phyloP scores from a whole-genome alignment of 352 stramenopile genomes.

The Phytophthora pistaciae region DNA sequence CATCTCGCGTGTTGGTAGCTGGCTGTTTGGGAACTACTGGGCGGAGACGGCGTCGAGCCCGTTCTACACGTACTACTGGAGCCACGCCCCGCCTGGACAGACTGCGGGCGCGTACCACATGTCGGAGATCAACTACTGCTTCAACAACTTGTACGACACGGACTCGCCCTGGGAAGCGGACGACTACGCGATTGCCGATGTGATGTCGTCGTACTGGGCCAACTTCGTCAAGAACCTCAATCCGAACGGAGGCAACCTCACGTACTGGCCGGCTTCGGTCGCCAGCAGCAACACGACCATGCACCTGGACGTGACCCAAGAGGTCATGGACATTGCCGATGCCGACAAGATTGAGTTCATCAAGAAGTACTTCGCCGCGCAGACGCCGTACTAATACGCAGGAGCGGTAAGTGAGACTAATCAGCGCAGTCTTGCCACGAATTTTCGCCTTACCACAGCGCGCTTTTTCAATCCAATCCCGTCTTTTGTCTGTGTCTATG shows the following conservation, averaged over 20 bases:
- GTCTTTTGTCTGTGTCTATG: too few relatives aligned
- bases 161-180: conserved; percentile 19
- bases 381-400: conserved; percentile 7
- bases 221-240: conserved; percentile 30
- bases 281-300: conserved; percentile 18
- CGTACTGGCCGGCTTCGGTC: conserved; percentile 13
- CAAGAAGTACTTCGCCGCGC: conserved; percentile 10
- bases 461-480: too few relatives aligned
- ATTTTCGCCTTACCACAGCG: background rate
- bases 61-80: conserved; percentile 29
- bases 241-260: conserved; percentile 21
- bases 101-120: conserved; percentile 24
- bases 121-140: conserved; percentile 37
- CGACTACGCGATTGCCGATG: conserved; percentile 26
- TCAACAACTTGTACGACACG: conserved; percentile 34
- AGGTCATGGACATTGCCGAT: conserved; percentile 11
- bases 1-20: conserved; percentile 21
- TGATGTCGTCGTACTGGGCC: conserved; percentile 28
- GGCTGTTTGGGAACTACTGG: conserved; percentile 28
- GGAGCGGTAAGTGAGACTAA: background rate
- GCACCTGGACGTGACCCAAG: conserved; percentile 16
- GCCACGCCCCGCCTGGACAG: conserved; percentile 22
- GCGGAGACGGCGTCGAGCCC: conserved; percentile 11
- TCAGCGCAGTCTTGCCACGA: background rate
- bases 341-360: conserved; percentile 16